Evolutionary conservation across 805 yeast species (phyloP).

Genomic region (Peterozyma xylosa): DNA sequence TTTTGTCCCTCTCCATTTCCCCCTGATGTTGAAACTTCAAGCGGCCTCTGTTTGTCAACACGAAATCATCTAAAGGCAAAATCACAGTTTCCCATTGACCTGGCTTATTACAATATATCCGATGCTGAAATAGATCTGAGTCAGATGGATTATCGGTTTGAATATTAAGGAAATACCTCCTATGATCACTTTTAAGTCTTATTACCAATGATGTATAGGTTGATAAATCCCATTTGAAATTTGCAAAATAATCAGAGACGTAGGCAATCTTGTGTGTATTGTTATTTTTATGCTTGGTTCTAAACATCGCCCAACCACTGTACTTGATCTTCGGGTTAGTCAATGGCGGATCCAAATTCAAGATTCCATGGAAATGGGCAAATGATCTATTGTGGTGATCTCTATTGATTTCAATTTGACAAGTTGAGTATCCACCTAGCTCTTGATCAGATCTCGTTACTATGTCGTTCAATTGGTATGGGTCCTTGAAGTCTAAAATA

Average conservation of each 20-base stretch:
- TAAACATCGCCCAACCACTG: slow-evolving; percentile 76
- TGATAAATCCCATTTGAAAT: slow-evolving; percentile 66
- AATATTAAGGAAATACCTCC: slow-evolving; percentile 72
- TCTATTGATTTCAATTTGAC: slow-evolving; percentile 30
- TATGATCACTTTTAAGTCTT: slow-evolving; percentile 63
- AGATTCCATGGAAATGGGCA: slow-evolving; percentile 66
- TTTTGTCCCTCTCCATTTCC: slow-evolving; percentile 51
- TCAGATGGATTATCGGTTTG: slow-evolving; percentile 75
- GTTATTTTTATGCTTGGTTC: slow-evolving; percentile 58
- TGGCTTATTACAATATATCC: slow-evolving; percentile 62
- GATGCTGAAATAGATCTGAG: slow-evolving; percentile 77
- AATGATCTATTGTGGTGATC: slow-evolving; percentile 23
- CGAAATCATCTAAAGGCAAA: slow-evolving; percentile 71
- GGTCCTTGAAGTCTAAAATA: slow-evolving; percentile 51
- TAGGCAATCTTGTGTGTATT: slow-evolving; percentile 36
- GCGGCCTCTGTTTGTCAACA: slow-evolving; percentile 74
- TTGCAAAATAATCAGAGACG: slow-evolving; percentile 23
- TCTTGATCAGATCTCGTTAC: slow-evolving; percentile 66
- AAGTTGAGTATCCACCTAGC: slow-evolving; percentile 74
- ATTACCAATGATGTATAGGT: slow-evolving; percentile 53
- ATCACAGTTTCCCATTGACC: slow-evolving; percentile 82
- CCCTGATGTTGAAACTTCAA: slow-evolving; percentile 45
- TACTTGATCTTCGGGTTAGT: slow-evolving; percentile 56
- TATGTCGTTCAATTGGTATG: slow-evolving; percentile 39
- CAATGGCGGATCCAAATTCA: slow-evolving; percentile 55